phyloP scores from a whole-genome alignment of 2,329 filamentous ascomycete species.

The Diaporthe citri region DNA sequence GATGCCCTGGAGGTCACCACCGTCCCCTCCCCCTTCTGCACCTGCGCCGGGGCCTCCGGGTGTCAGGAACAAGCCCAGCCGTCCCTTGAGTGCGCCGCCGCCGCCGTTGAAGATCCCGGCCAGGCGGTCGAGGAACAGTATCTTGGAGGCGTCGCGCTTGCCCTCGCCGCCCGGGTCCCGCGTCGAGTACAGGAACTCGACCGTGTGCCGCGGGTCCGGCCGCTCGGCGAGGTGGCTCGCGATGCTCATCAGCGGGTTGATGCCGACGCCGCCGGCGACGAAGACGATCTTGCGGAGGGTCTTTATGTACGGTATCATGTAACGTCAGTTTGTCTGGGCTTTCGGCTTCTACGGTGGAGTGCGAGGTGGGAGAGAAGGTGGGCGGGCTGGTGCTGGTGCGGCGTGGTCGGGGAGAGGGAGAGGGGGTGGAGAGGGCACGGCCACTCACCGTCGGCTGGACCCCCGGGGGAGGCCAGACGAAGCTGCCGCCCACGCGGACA shows the following conservation, averaged over 20 bases:
- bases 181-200: conserved; percentile 75
- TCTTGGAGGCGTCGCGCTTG: conserved; percentile 47
- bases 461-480: conserved; percentile 78
- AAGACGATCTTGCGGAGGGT: conserved; percentile 71
- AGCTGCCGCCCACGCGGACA: conserved; percentile 84
- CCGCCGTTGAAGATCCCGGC: conserved; percentile 54
- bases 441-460: conserved; percentile 50
- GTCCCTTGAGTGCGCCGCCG: conserved; percentile 51
- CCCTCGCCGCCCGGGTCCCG: conserved; percentile 47
- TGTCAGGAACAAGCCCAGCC: conserved; percentile 63
- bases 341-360: background rate
- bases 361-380: background rate
- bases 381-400: too few relatives aligned
- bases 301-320: background rate
- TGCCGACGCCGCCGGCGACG: conserved; percentile 84
- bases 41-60: conserved; percentile 42
- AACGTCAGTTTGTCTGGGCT: background rate
- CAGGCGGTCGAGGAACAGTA: conserved; percentile 67
- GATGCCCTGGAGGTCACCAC: conserved; percentile 44
- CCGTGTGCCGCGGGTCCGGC: conserved; percentile 49
- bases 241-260: conserved; percentile 86
- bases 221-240: conserved; percentile 69
- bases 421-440: conserved; percentile 42
- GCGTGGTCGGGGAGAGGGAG: background rate
- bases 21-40: conserved; percentile 36